Conservation (phyloP, 257 asterid genomes). For the Craterostigma plantagineum region DNA sequence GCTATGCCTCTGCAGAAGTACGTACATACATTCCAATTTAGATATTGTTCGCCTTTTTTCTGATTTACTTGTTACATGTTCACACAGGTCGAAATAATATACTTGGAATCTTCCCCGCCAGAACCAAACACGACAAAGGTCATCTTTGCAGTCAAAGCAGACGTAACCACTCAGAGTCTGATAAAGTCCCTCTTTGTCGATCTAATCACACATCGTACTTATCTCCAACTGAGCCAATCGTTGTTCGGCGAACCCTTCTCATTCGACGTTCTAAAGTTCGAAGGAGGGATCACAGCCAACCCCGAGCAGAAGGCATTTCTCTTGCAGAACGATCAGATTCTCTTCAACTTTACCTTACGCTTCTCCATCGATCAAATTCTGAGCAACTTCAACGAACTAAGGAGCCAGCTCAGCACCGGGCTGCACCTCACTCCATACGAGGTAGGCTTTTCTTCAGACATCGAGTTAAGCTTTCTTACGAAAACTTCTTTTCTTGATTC, state of each 20-base stretch:
- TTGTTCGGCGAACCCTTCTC: conserved; percentile 67
- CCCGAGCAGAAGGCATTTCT: conserved; percentile 79
- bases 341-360: conserved; percentile 86
- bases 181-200: conserved; percentile 23
- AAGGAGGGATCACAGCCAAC: conserved; percentile 72
- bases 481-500: no score
- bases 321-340: conserved; percentile 54
- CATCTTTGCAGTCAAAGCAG: conserved; percentile 54
- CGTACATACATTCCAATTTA: background rate
- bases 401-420: conserved; percentile 58
- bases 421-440: conserved; percentile 60
- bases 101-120: conserved; percentile 16
- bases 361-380: conserved; percentile 59
- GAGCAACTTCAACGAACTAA: conserved; percentile 42
- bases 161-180: conserved; percentile 32
- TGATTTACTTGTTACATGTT: conserved; percentile 8
- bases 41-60: conserved; percentile 6
- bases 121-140: conserved; percentile 46
- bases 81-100: conserved; percentile 52
- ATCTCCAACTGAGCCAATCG: conserved; percentile 38
- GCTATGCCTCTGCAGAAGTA: conserved; percentile 70
- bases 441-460: no score
- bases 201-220: conserved; percentile 19
- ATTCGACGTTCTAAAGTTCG: conserved; percentile 68
- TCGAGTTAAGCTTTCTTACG: no score